These are phyloP conservation scores for Trypanosoma theileri DNA, from an alignment of 208 protist species.

Conservation along the genomic window DNA sequence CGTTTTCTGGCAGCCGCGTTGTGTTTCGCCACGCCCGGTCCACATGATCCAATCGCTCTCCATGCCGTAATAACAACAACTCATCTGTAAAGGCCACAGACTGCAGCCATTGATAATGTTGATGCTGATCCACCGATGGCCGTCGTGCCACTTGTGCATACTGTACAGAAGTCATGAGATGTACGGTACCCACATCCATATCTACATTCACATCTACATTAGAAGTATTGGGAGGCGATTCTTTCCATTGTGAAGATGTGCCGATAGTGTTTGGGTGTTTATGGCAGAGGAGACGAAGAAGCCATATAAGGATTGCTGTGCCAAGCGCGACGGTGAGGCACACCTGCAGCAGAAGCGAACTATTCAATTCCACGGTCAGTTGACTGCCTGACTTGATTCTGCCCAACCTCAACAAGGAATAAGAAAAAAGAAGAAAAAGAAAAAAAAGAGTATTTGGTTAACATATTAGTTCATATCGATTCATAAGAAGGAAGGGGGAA, in stretches of 20 bases:
- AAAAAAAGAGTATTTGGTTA: not conserved
- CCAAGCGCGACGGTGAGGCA: constrained; percentile 21
- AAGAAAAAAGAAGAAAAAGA: constrained; percentile 5
- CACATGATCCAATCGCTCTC: constrained; percentile 78
- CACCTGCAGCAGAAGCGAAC: constrained; percentile 13
- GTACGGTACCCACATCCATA: constrained; percentile 29
- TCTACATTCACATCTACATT: not conserved
- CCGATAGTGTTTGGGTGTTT: not conserved
- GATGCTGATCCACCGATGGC: constrained; percentile 16
- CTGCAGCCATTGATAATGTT: constrained; percentile 23
- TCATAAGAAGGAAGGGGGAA: no score
- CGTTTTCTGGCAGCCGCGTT: constrained; percentile 49
- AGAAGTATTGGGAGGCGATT: not conserved
- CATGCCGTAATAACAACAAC: constrained; percentile 73
- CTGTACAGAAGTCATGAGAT: constrained; percentile 57
- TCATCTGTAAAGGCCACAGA: constrained; percentile 47
- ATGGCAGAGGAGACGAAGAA: not conserved
- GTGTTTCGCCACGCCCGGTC: constrained; percentile 68
- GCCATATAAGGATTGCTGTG: not conserved
- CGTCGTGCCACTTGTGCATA: constrained; percentile 59
- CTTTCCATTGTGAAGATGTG: not conserved
- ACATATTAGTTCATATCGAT: no score
- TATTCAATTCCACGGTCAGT: not conserved
- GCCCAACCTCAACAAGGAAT: not conserved
- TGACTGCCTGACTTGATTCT: no score